phyloP scores from a whole-genome alignment of 306 rosid genomes.

The Sicyos baderoa region DNA sequence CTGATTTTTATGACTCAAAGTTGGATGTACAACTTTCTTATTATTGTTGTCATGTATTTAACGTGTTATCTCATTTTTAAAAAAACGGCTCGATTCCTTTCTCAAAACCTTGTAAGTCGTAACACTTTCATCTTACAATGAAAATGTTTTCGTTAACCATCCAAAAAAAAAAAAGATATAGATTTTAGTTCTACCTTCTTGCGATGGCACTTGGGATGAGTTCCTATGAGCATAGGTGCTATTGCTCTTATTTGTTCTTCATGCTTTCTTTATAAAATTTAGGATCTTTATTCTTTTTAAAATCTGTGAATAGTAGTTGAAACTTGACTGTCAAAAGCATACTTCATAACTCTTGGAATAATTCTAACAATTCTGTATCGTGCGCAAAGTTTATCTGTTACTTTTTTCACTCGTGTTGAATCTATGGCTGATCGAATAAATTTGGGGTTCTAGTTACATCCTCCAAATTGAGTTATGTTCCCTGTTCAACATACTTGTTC shows the following conservation, averaged over 20 bases:
- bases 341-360: neutral
- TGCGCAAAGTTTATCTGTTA: neutral
- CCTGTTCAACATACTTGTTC: conserved; percentile 28
- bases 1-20: no score
- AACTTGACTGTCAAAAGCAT: neutral
- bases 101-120: no score
- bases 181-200: neutral
- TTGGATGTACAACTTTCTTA: no score
- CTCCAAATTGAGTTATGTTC: conserved; percentile 21
- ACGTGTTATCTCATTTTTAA: no score
- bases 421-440: neutral
- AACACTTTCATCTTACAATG: no score
- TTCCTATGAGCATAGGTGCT: neutral
- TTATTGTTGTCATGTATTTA: no score
- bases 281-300: neutral
- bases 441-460: neutral
- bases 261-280: neutral
- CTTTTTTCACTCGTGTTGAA: neutral
- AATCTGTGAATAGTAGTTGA: neutral
- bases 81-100: no score
- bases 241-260: neutral
- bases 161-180: no score
- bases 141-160: no score
- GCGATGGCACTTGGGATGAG: no score
- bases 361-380: neutral